Base-by-base conservation (phyloP, 164 flowering plant species). In the Platanus orientalis region DNA sequence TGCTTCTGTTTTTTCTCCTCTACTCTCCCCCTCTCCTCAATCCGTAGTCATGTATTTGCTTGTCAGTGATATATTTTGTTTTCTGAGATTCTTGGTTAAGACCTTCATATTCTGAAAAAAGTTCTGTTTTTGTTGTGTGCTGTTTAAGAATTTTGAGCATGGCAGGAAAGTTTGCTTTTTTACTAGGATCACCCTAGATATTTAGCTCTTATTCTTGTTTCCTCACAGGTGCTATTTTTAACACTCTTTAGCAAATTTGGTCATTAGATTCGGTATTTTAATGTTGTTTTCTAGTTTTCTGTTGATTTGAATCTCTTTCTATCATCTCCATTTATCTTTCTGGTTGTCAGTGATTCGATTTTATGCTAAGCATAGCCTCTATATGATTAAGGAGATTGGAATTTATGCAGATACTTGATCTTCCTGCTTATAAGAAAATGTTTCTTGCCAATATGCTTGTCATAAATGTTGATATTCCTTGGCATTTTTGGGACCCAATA, bases 401-500 rank as follows among this genome's bases (percentile, higher is more conserved):
- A 27, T 21, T 58, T 9, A 26, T 25, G 21, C 28, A 17, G n/a
- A 12, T 10, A 51, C 9, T 23, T 51, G 54, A 51, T 51, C 5
- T 10, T 61, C 25, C 51, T 21, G 21, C 64, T 6, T 6, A 49
- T 48, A 29, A 27, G 28, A 23, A 61, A 16, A 27, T 20, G n/a
- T 32, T 47, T 56, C 30, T 12, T 64, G 54, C 14, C 42, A 39
- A n/a, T 9, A 13, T 48, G 20, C 40, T 64, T 45, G 39, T 55
- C 30, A 30, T 17, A 64, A 45, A 12, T 45, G 54, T 36, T 5
- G 4, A 45, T 6, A 21, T 2, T 54, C 42, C 2, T 44, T 42
- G 21, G 10, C 26, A 21, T 53, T 61, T 42, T 42, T 42, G 2
- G 24, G 14, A 30, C 21, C 19, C 13, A 3, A 24, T 64, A 52